Conservation (phyloP, 306 rosid genomes). For the Mucuna pruriens region DNA sequence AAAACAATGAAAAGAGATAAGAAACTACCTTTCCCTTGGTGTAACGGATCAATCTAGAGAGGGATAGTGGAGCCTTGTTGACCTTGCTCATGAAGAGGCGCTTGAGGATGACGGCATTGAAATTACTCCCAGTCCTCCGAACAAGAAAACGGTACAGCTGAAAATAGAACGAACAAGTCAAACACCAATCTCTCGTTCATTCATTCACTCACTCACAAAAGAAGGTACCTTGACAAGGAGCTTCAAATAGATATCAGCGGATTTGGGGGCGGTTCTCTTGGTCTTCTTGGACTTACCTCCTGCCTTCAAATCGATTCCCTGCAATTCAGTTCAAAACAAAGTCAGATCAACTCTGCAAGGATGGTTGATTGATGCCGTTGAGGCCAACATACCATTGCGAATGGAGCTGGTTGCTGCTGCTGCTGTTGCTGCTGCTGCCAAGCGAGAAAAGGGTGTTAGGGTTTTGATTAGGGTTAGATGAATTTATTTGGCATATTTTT, state of each 20-base stretch:
- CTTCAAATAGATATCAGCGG: conserved; percentile 78
- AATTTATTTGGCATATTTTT: conserved; percentile 18
- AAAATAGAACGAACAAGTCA: conserved; percentile 14
- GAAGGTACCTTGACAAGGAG: conserved; percentile 68
- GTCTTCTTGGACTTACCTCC: conserved; percentile 88
- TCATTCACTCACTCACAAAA: too few species aligned
- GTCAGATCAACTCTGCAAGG: not conserved
- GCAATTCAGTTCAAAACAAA: not conserved
- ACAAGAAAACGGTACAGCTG: conserved; percentile 74
- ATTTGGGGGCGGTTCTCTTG: conserved; percentile 71
- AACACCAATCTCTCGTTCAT: not conserved
- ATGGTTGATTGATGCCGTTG: not conserved
- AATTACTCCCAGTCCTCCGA: conserved; percentile 60
- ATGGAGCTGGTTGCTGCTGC: conserved; percentile 33
- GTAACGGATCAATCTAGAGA: conserved; percentile 65
- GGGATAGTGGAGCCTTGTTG: conserved; percentile 71
- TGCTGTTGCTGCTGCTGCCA: not conserved
- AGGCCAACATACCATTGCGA: conserved; percentile 48
- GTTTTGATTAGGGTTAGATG: conserved; percentile 38
- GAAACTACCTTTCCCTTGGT: conserved; percentile 52
- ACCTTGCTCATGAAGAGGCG: conserved; percentile 83
- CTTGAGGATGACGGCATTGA: conserved; percentile 66
- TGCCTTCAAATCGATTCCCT: conserved; percentile 86
- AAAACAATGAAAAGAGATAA: not conserved
- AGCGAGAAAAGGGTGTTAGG: conserved; percentile 32